Percentiles rank a stretch among this genome's conserved stretches.
Evolutionary conservation across 2,329 filamentous ascomycete genomes (phyloP).

Genomic region (Fusarium lateritium): DNA sequence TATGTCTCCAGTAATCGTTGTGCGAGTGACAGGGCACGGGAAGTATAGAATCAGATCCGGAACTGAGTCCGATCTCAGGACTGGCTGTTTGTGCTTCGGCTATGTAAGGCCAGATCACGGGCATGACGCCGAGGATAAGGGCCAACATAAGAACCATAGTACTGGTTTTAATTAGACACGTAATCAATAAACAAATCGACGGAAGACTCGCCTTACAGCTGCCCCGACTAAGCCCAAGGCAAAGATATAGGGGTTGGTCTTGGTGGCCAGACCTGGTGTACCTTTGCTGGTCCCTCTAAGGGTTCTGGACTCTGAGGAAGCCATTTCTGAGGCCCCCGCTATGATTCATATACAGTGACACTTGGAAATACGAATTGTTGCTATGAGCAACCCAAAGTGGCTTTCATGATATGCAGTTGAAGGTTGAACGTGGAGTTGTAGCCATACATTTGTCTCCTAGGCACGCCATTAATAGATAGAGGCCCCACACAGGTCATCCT

Average conservation of each 20-base stretch:
- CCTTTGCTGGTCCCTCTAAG: constrained; percentile 3
- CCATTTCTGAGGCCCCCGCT: not conserved
- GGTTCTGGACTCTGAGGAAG: not conserved
- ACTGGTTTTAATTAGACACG: constrained; percentile 8
- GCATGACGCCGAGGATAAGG: constrained; percentile 25
- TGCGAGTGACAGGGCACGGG: constrained; percentile 76
- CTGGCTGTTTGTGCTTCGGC: not conserved
- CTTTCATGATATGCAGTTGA: not conserved
- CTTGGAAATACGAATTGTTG: not conserved
- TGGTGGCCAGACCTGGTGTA: not conserved
- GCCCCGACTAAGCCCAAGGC: constrained; percentile 30
- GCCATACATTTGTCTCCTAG: not conserved
- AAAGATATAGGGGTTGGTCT: constrained; percentile 29
- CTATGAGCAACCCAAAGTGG: not conserved
- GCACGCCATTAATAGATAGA: constrained; percentile 11
- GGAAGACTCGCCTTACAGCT: constrained; percentile 23
- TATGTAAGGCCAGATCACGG: constrained; percentile 23
- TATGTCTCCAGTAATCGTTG: constrained; percentile 78
- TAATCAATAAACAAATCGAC: accelerated
- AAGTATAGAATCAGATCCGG: constrained; percentile 27
- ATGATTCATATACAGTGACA: not conserved
- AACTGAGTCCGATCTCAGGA: not conserved
- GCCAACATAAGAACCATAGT: constrained; percentile 27
- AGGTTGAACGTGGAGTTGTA: not conserved
- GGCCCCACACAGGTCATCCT: constrained; percentile 13